Evolutionary conservation across 2,329 filamentous ascomycete species (phyloP), one percentile per base, ranked within the genome.

Genomic region (Drechslerella coelobrocha): DNA sequence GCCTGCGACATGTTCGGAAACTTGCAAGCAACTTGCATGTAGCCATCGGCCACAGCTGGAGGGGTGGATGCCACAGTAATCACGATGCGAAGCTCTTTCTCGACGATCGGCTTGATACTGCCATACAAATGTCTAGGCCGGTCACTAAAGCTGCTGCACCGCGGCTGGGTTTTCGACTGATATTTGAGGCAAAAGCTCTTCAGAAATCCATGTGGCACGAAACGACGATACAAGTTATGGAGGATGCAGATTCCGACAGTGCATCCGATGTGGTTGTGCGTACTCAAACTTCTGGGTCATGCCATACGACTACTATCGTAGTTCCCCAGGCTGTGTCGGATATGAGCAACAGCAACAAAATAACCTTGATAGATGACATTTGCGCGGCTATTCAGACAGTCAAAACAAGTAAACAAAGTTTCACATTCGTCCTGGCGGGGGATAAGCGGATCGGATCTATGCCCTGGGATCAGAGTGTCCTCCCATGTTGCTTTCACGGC

Each of bases 21-120:
- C 50, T 69, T 3, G 65, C 65, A 19, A 59, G 48, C 31, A 69
- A 62, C 17, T 14, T 69, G 14, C 65, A 69, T 26, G 19, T 61
- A 5, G 65, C 65, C 10, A 62, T 69, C 6, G 50, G 65, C 14
- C 52, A 39, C 9, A 69, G 65, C 27, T 69, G 65, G 65, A 69
- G 21, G 21, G 48, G 31, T 1, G 57, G 65, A n/a, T 69, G 65
- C 24, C 57, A 61, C 19, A 31, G 45, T 1, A 56, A 61, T 6
- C 65, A 69, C 29, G 57, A 59, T 6, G 52, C 65, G 12, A 69
- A 56, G 55, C 19, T 69, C n/a, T 69, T 62, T 39, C 65, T 69
- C 10, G 65, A 69, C 10, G 57, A 69, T 24, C 51, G 52, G 19
- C 39, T 69, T 9, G 45, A 51, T 2, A 21, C 19, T 1, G 17